Evolutionary conservation across 129 eudicot genomes (phyloP), one percentile per base, ranked within the genome.

Genomic region (Erigeron canadensis): DNA sequence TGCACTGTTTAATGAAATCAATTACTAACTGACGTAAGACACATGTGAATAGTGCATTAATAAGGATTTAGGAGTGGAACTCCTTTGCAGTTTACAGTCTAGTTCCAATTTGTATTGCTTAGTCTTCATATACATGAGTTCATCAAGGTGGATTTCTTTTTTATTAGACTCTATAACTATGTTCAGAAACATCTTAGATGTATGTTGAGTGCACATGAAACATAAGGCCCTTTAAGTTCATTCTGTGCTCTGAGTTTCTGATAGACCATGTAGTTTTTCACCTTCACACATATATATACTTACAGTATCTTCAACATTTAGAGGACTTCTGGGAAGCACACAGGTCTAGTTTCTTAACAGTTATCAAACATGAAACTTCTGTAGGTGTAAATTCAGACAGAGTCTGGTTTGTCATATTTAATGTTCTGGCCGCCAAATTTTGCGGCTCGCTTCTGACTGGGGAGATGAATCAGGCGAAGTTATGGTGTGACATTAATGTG

Each of bases 171-270:
- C 23, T 23, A 46, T 45, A 11, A 19, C 44, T 65, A 40, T 39
- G 42, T 8, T 4, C 5, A 9, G n/a, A 16, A 41, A 9, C 69
- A 5, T 44, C 28, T 37, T 54, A 7, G 12, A 39, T 58, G 63
- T 18, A 56, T 57, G 15, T 70, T 2, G 50, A 70, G 65, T 70
- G 53, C 21, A 22, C 51, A 19, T 16, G 75, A 69, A 69, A 37
- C 61, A 34, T 37, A 69, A 12, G 73, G 45, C 60, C 50, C 38
- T 51, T 69, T 16, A 53, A 53, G 58, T 53, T 53, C 23, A 53
- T 6, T 28, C 34, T 28, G 6, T 53, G 18, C 16, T 51, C 23
- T 17, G 58, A 34, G 44, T n/a, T n/a, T n/a, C n/a, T n/a, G n/a
- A n/a, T n/a, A n/a, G n/a, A 37, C 38, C n/a, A n/a, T 69, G 13